Evolutionary conservation across 495 filamentous ascomycete species (phyloP), one percentile per base, ranked within the genome.

Genomic region (Podospora anserina): DNA sequence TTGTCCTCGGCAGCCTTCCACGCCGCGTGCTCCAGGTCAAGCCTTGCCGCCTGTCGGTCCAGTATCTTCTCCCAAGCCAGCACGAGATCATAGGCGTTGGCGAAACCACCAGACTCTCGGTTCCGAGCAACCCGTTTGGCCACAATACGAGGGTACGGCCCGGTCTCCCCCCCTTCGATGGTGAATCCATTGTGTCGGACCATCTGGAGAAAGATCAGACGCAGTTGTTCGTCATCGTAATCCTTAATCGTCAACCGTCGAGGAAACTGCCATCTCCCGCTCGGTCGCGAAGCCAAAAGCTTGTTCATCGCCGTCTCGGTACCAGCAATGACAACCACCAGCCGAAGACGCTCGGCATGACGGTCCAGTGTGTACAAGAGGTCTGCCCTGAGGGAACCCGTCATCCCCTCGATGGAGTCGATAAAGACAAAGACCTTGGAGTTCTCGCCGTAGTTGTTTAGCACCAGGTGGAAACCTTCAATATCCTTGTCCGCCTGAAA

Each of bases 201-300:
- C n/a, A 69, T 60, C 5, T 78, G 72, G 6, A 74, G 69, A 0
- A 91, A 68, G 26, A 92, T 90, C 2, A 63, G 61, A 63, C 80
- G 77, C 2, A 92, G 78, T 67, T 91, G 86, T 0, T 69, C 66
- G 54, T 91, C 86, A 7, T 80, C 71, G 68, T 89, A 91, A 68
- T 91, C 88, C 1, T 82, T 69, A 66, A 90, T 88, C 30, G 82
- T 77, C 4, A 90, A 69, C 54, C 78, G 71, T 60, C 84, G 76
- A 0, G 87, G 88, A 54, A 90, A 83, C 3, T 87, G 83, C 71
- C 87, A 89, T 6, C 80, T 75, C 3, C 90, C 68, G 4, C 88
- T 88, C 0, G 85, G 87, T 66, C 91, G 91, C 64, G 90, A 86
- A 6, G 79, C 83, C 62, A 91, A 89, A 73, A 91, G 88, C 5